Base-by-base conservation (phyloP, 1,284 basidiomycete species). In the Moesziomyces parantarcticus region DNA sequence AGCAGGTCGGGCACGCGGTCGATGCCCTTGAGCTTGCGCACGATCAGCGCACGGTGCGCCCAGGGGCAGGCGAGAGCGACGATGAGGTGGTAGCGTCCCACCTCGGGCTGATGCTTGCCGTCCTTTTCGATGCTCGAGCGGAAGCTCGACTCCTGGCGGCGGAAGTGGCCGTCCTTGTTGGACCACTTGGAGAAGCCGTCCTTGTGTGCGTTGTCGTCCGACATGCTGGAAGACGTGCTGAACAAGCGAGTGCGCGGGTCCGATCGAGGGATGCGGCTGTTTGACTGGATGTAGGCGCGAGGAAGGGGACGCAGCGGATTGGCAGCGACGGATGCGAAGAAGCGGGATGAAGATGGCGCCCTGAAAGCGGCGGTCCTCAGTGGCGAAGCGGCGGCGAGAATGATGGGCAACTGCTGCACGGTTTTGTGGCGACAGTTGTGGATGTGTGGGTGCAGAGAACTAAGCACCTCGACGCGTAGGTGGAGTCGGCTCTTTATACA, bases 41-140 rank as follows among this genome's bases (percentile, higher is more conserved):
- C 88, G 77, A 99, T 97, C 58, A 98, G 86, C 1, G 94, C 88
- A 70, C 96, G 88, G 51, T 94, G 94, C 0, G 96, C 96, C 95
- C 96, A 98, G 5, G 95, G 88, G 75, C 87, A 86, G 48, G 83
- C 82, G 43, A 63, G 55, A 3, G 81, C 72, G 9, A 79, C 74
- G 47, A 76, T 50, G 40, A 82, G 70, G 26, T 77, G 65, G 67
- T 82, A 86, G 87, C 75, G 74, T 89, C 93, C 92, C 84, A 88
- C 88, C 85, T 95, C 94, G 1, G 96, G 91, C 50, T 89, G 85
- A 80, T 92, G 96, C 83, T 89, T 86, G 40, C 91, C 90, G 5
- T 89, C 90, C 65, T 88, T 87, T 80, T 89, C 86, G 61, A 99
- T 91, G 56, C 80, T 84, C 55, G 83, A 88, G 57, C 94, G 87